Base-by-base conservation (phyloP, 2,329 filamentous ascomycete genomes). In the Hirsutella rhossiliensis region DNA sequence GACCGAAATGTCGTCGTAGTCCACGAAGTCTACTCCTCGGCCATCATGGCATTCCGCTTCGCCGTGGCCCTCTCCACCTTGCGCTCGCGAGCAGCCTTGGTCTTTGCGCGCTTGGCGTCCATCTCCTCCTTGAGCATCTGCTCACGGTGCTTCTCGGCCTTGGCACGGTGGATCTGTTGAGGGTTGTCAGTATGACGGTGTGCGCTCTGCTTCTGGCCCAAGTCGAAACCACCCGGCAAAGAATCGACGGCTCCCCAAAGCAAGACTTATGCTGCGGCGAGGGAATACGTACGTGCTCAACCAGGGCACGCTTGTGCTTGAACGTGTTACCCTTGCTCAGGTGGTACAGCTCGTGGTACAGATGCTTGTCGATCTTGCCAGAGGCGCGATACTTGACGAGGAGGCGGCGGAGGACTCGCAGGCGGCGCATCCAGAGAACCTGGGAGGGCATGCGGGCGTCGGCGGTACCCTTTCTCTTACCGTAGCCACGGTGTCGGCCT, bases 271-370 rank as follows among this genome's bases (percentile, higher is more conserved):
- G 5, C 23, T 23, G 23, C 23, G 23, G 23, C 23, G 46, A 45
- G 44, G 62, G 28, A 43, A 43, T 41, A 87, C 92, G 67, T 94
- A 98, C 92, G 79, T 98, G 92, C 82, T 98, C 92, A 69, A 98
- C 88, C 63, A 98, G 84, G 66, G 89, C 92, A 75, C 92, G 85
- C 89, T 97, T 98, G 87, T 98, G 92, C 89, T 98, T 98, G 86
- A 98, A 98, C 71, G 92, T 90, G 84, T 98, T 98, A 94, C 92
- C 94, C 89, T 98, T 98, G 84, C 86, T 92, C 69, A 94, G 78
- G 75, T 96, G 92, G 82, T 98, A 98, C 60, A 98, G 87, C 78
- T 97, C 89, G 82, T 98, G 92, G 83, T 98, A 98, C 52, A 98
- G 88, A 81, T 98, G 92, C 84, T 98, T 98, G 79, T 98, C 92